phyloP scores from a whole-genome alignment of 768 basidiomycete species.

The Leucocoprinus sp. region DNA sequence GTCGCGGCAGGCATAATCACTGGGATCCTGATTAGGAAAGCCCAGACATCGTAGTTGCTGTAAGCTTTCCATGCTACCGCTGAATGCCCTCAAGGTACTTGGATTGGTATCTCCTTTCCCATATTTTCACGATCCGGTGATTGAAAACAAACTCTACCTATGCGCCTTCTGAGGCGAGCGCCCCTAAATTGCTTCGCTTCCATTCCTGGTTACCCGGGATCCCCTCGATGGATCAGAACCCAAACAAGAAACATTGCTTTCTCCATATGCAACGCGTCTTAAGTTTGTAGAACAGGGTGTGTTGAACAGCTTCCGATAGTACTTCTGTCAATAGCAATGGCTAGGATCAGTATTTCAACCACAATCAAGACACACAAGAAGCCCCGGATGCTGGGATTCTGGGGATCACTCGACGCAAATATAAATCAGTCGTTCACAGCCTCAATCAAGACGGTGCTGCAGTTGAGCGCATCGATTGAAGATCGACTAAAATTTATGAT shows the following conservation, averaged over 20 bases:
- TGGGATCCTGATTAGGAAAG: constrained; percentile 13
- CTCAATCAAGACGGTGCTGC: background rate
- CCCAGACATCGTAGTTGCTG: no score
- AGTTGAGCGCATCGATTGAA: no score
- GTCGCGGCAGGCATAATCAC: constrained; percentile 2
- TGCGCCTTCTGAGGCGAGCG: background rate
- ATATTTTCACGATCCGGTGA: no score
- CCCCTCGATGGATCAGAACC: constrained; percentile 23
- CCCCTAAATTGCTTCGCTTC: constrained; percentile 4
- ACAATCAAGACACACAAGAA: constrained; percentile 52
- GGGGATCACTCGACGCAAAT: constrained; percentile 70
- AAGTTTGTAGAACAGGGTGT: no score
- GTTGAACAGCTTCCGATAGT: constrained; percentile 63
- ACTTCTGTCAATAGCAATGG: constrained; percentile 59
- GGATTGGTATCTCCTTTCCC: constrained; percentile 51
- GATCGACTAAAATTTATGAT: no score
- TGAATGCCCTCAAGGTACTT: constrained; percentile 50
- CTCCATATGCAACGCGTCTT: no score
- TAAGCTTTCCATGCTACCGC: no score
- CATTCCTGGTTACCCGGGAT: background rate
- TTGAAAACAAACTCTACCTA: no score
- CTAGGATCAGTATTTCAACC: constrained; percentile 57
- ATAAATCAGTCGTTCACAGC: constrained; percentile 25
- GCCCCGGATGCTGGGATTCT: constrained; percentile 40
- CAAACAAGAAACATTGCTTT: constrained; percentile 42